Conservation (phyloP, 208 protist species). For the Strigomonas galati region DNA sequence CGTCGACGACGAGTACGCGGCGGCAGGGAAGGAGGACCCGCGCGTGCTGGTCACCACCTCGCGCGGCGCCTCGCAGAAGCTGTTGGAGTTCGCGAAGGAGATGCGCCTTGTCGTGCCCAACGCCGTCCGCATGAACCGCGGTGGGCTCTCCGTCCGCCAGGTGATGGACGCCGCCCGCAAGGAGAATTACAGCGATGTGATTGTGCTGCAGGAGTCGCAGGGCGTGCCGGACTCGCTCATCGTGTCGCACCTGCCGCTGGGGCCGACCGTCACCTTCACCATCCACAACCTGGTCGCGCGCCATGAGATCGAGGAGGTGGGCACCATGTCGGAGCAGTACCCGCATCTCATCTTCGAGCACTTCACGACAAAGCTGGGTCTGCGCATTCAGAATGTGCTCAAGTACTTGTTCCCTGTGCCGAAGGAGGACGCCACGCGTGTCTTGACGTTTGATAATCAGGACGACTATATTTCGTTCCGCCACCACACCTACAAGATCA, state of each 20-base stretch:
- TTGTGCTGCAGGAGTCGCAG: constrained; percentile 98
- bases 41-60: constrained; percentile 99
- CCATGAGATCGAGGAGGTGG: constrained; percentile 94
- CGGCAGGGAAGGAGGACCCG: constrained; percentile 95
- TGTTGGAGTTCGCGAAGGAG: constrained; percentile 99
- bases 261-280: constrained; percentile 98
- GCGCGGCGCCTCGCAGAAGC: constrained; percentile 92
- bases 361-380: constrained; percentile 95
- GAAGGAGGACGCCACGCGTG: constrained; percentile 93
- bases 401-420: constrained; percentile 99
- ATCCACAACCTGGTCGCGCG: constrained; percentile 97
- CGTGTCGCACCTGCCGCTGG: constrained; percentile 98
- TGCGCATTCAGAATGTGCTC: constrained; percentile 92
- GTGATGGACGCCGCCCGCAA: constrained; percentile 94
- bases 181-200: constrained; percentile 96
- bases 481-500: constrained; percentile 95
- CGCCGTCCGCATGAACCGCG: constrained; percentile 97
- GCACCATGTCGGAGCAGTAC: constrained; percentile 93
- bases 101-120: constrained; percentile 98
- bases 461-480: constrained; percentile 99
- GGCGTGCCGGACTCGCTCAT: constrained; percentile 98
- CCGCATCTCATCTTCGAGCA: constrained; percentile 99
- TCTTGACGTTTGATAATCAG: constrained; percentile 98
- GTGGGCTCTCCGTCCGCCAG: constrained; percentile 91
- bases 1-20: constrained; percentile 98